Percentiles rank a stretch among this genome's conserved stretches.
phyloP scores from a whole-genome alignment of 1,139 yeast species.

The Yamadazyma aaseri region DNA sequence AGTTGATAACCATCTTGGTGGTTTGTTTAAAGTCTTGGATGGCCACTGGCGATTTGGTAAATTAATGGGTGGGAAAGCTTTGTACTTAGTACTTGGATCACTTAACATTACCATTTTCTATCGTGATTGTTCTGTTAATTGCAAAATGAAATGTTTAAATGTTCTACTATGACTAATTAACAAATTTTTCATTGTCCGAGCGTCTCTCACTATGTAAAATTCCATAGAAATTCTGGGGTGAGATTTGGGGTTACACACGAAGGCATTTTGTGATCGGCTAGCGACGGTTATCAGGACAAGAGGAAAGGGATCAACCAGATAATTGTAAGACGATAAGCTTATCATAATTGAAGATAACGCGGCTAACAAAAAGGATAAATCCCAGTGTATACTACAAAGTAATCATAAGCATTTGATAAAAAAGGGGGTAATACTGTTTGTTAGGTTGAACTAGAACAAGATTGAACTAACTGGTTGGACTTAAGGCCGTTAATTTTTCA shows the following conservation, averaged over 20 bases:
- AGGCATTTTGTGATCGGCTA: too few species aligned
- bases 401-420: too few species aligned
- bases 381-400: too few species aligned
- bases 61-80: constrained; percentile 34
- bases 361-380: too few species aligned
- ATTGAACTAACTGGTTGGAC: too few species aligned
- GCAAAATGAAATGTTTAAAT: not conserved
- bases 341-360: too few species aligned
- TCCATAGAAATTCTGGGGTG: not conserved
- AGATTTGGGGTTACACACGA: too few species aligned
- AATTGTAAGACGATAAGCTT: too few species aligned
- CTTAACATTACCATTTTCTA: constrained; percentile 28
- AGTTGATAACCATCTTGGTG: constrained; percentile 51
- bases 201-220: not conserved
- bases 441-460: too few species aligned
- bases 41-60: constrained; percentile 49
- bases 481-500: too few species aligned
- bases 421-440: too few species aligned
- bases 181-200: constrained; percentile 1
- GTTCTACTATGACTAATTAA: constrained; percentile 2
- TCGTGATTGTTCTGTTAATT: not conserved
- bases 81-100: constrained; percentile 44
- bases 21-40: constrained; percentile 33
- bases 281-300: not conserved
- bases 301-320: too few species aligned